Evolutionary conservation across 805 yeast species (phyloP).

Genomic region (Nematodospora valgi): DNA sequence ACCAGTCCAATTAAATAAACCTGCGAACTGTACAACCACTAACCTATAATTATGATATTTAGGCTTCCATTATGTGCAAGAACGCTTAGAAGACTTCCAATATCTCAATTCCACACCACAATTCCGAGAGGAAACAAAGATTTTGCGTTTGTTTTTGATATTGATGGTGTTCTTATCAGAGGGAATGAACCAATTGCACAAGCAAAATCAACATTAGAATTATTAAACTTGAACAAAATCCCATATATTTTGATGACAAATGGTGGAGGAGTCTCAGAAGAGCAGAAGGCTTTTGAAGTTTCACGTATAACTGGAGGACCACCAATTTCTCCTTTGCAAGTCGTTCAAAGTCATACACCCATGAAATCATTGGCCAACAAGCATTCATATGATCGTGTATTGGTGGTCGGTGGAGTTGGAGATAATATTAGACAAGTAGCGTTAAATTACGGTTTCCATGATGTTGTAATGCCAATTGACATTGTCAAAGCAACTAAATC

Average conservation of each 20-base stretch:
- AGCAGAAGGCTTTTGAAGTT: slow-evolving; percentile 42
- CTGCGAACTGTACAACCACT: too few relatives aligned
- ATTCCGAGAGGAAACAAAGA: slow-evolving; percentile 8
- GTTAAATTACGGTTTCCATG: slow-evolving; percentile 67
- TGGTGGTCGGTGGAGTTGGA: slow-evolving; percentile 81
- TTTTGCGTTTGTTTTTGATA: slow-evolving; percentile 44
- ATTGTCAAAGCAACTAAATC: slow-evolving; percentile 54
- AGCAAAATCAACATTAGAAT: slow-evolving; percentile 58
- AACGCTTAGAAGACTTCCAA: not conserved
- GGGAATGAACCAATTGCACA: slow-evolving; percentile 65
- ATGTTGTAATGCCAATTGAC: slow-evolving; percentile 73
- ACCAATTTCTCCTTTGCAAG: slow-evolving; percentile 54
- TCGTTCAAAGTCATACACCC: slow-evolving; percentile 88
- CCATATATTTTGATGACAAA: slow-evolving; percentile 87
- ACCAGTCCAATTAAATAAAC: too few relatives aligned
- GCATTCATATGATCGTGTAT: slow-evolving; percentile 50
- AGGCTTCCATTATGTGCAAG: too few relatives aligned
- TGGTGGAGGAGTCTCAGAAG: slow-evolving; percentile 82
- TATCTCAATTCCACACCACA: not conserved
- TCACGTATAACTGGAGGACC: slow-evolving; percentile 30
- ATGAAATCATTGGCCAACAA: slow-evolving; percentile 55
- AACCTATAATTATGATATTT: too few relatives aligned
- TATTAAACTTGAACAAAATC: slow-evolving; percentile 49
- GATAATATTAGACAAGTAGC: slow-evolving; percentile 75
- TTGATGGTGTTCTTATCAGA: slow-evolving; percentile 84